Percentiles rank a stretch among this genome's conserved stretches.
phyloP scores from a whole-genome alignment of 2,329 filamentous ascomycete genomes.

The Didymosphaeria variabile region DNA sequence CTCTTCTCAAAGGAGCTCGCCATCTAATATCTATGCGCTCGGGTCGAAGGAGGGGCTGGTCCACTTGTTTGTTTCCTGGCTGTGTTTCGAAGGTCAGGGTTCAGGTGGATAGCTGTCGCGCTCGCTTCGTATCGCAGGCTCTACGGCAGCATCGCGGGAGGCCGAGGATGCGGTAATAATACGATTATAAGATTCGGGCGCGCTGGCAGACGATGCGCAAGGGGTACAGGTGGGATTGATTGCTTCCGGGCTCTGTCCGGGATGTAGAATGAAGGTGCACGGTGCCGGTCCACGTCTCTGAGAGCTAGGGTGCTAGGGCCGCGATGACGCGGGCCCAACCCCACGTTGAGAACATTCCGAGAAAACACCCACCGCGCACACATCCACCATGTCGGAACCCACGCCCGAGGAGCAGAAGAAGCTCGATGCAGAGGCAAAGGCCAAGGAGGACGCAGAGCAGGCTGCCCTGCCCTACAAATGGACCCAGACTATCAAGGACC shows the following conservation, averaged over 20 bases:
- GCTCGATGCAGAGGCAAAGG: conserved; percentile 67
- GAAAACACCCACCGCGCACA: conserved; percentile 15
- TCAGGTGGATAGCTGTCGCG: conserved; percentile 16
- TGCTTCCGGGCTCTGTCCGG: conserved; percentile 12
- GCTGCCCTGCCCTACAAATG: conserved; percentile 94
- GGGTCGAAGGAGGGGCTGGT: conserved; percentile 25
- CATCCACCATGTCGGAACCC: conserved; percentile 48
- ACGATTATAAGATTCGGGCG: conserved; percentile 11
- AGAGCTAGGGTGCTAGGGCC: not conserved
- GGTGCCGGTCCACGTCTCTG: conserved; percentile 5
- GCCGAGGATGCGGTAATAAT: conserved; percentile 21
- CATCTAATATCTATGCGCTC: conserved; percentile 59
- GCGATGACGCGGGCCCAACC: conserved; percentile 15
- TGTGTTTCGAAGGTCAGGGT: conserved; percentile 20
- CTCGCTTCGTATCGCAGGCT: conserved; percentile 24
- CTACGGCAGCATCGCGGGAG: conserved; percentile 43
- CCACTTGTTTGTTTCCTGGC: conserved; percentile 24
- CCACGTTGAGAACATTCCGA: conserved; percentile 4
- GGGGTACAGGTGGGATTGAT: conserved; percentile 5
- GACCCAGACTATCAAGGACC: conserved; percentile 89
- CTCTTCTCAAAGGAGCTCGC: conserved; percentile 96
- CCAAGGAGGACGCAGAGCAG: conserved; percentile 86
- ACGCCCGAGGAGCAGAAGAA: conserved; percentile 63
- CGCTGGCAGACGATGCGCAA: conserved; percentile 30
- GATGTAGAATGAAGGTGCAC: conserved; percentile 17